phyloP scores from a whole-genome alignment of 306 rosid species.

The Vicia sativa region DNA sequence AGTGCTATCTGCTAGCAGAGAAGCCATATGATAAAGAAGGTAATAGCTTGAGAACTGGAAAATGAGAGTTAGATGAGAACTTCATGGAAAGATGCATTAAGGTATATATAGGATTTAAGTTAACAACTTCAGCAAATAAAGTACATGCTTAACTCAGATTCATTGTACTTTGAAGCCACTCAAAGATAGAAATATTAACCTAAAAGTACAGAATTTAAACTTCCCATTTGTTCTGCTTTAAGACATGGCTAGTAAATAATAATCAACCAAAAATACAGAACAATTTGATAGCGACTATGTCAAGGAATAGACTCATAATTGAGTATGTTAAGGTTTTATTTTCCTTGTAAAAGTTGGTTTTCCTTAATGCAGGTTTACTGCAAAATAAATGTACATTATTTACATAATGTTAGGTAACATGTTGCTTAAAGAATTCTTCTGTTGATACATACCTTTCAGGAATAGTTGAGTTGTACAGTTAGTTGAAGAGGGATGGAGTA shows the following conservation, averaged over 20 bases:
- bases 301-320: slow-evolving; percentile 1
- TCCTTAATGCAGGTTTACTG: slow-evolving; percentile 9
- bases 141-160: slow-evolving; percentile 10
- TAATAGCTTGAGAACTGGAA: slow-evolving; percentile 1
- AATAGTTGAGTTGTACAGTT: slow-evolving; percentile 37
- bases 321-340: not conserved
- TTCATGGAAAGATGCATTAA: slow-evolving; percentile 5
- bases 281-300: slow-evolving; percentile 19
- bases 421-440: slow-evolving; percentile 28
- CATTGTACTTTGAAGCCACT: slow-evolving; percentile 62
- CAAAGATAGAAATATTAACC: slow-evolving; percentile 45
- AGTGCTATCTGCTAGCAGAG: slow-evolving; percentile 33
- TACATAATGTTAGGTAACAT: slow-evolving; percentile 33
- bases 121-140: not conserved
- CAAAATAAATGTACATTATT: slow-evolving; percentile 11
- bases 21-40: slow-evolving; percentile 43
- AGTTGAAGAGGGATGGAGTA: slow-evolving; percentile 46
- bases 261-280: slow-evolving; percentile 22
- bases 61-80: slow-evolving; percentile 35
- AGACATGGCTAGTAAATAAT: slow-evolving; percentile 37
- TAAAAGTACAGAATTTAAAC: slow-evolving; percentile 48
- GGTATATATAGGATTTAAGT: slow-evolving; percentile 39
- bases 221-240: slow-evolving; percentile 42
- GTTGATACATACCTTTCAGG: slow-evolving; percentile 53
- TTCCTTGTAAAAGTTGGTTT: slow-evolving; percentile 11